Conservation (phyloP, 345 rosid genomes). For the Ceriops decandra region DNA sequence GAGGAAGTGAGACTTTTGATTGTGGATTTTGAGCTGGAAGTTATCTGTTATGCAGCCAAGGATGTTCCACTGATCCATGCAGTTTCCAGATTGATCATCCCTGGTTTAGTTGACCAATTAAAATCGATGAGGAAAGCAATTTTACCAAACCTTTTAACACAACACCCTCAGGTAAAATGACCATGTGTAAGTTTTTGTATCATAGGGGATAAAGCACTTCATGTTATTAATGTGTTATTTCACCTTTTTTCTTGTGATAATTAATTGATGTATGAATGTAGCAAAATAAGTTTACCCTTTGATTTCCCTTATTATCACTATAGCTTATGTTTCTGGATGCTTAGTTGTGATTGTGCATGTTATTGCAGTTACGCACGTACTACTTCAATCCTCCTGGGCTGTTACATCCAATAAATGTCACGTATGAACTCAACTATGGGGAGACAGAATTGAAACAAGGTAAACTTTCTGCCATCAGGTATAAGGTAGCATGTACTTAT, state of each 20-base stretch:
- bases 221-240: not conserved
- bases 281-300: not conserved
- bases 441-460: slow-evolving; percentile 95
- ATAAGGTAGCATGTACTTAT: slow-evolving; percentile 1
- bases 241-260: not conserved
- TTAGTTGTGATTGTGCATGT: slow-evolving; percentile 12
- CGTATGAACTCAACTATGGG: slow-evolving; percentile 86
- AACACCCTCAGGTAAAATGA: slow-evolving; percentile 56
- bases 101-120: slow-evolving; percentile 76
- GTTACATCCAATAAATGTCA: slow-evolving; percentile 68
- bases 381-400: slow-evolving; percentile 74
- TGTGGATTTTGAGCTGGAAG: slow-evolving; percentile 68
- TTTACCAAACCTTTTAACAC: slow-evolving; percentile 48
- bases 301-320: not conserved
- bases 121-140: slow-evolving; percentile 53
- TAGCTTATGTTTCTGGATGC: not conserved
- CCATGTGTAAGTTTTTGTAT: not conserved
- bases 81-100: slow-evolving; percentile 59
- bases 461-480: slow-evolving; percentile 17
- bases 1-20: slow-evolving; percentile 63
- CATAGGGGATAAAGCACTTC: too few species aligned
- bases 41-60: slow-evolving; percentile 70
- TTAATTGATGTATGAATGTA: not conserved
- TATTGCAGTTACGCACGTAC: slow-evolving; percentile 58
- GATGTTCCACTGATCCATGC: slow-evolving; percentile 58